Evolutionary conservation across 768 basidiomycete genomes (phyloP).

Genomic region (Boletus rubescentipes): DNA sequence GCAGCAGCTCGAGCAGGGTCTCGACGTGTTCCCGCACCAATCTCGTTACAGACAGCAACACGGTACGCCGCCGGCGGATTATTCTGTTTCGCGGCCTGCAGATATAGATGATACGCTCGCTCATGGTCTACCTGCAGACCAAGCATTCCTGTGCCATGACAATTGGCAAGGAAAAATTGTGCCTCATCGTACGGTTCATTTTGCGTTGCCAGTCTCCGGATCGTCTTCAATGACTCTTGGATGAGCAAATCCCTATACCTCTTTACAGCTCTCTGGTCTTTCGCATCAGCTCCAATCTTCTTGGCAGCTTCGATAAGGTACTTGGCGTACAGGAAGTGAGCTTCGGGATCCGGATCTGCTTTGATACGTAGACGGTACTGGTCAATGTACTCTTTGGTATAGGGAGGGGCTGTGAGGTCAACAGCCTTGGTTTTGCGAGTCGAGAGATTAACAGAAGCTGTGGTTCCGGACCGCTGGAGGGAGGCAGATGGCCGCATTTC

Average conservation of each 20-base stretch:
- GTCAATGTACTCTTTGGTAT: conserved; percentile 95
- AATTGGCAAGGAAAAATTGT: conserved; percentile 98
- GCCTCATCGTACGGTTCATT: conserved; percentile 93
- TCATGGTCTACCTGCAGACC: conserved; percentile 98
- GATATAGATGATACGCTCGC: conserved; percentile 93
- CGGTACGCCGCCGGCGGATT: conserved; percentile 94
- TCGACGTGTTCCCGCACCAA: conserved; percentile 91
- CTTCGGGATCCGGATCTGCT: conserved; percentile 95
- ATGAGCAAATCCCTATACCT: conserved; percentile 90
- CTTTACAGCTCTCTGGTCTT: conserved; percentile 79
- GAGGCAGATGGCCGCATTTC: conserved; percentile 48
- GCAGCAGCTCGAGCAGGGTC: conserved; percentile 88
- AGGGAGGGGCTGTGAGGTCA: conserved; percentile 80
- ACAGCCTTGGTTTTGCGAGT: conserved; percentile 76
- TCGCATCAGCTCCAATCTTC: conserved; percentile 72
- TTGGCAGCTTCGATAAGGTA: conserved; percentile 98
- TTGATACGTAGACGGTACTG: conserved; percentile 97
- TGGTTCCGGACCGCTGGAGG: conserved; percentile 58
- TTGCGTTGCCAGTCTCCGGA: conserved; percentile 90
- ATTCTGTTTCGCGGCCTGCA: conserved; percentile 97
- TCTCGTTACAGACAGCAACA: conserved; percentile 98
- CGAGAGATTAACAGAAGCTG: conserved; percentile 53
- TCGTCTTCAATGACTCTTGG: conserved; percentile 85
- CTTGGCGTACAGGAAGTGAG: conserved; percentile 97
- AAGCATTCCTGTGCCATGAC: conserved; percentile 91